phyloP scores from a whole-genome alignment of 1,284 basidiomycete genomes.

The Trametes versicolor region DNA sequence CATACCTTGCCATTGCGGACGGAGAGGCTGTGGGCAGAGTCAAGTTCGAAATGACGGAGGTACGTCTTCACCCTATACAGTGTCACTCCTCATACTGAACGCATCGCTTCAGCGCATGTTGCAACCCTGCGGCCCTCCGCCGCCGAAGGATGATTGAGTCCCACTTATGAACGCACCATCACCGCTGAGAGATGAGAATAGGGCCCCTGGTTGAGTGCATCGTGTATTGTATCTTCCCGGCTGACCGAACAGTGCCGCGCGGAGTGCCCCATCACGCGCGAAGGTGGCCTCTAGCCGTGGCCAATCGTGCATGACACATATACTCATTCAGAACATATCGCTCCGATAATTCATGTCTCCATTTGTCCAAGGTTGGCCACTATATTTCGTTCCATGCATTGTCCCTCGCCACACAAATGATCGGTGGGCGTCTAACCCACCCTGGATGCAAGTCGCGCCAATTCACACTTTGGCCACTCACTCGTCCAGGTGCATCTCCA shows the following conservation, averaged over 20 bases:
- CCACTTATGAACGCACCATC: neutral
- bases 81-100: slow-evolving; percentile 1
- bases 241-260: slow-evolving; percentile 10
- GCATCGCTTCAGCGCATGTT: slow-evolving; percentile 83
- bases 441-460: slow-evolving; percentile 15
- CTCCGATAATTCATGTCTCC: slow-evolving; percentile 19
- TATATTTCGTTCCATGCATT: slow-evolving; percentile 6
- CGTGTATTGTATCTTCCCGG: slow-evolving; percentile 17
- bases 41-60: slow-evolving; percentile 98
- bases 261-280: neutral
- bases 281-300: neutral
- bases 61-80: slow-evolving; percentile 49
- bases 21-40: slow-evolving; percentile 90
- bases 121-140: slow-evolving; percentile 97
- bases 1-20: slow-evolving; percentile 93
- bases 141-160: slow-evolving; percentile 83
- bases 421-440: slow-evolving; percentile 7
- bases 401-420: slow-evolving; percentile 13
- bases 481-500: slow-evolving; percentile 7
- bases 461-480: slow-evolving; percentile 5
- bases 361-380: slow-evolving; percentile 6
- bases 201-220: slow-evolving; percentile 17
- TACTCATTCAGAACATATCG: neutral
- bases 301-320: neutral
- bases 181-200: neutral